Conservation (phyloP, 140 eudicot species). For the Bidens hawaiensis region DNA sequence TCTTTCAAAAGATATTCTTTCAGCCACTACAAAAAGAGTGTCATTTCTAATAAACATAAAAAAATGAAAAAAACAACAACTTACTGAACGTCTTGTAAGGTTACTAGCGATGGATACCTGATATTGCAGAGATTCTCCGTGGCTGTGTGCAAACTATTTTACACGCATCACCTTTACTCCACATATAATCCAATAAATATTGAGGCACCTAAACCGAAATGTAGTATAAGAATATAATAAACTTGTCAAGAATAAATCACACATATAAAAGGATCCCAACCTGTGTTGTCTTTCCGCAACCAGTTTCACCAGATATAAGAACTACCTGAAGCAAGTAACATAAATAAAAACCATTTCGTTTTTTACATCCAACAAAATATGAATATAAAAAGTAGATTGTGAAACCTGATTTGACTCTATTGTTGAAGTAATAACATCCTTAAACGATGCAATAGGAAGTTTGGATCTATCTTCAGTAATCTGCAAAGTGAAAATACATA, state of each 20-base stretch:
- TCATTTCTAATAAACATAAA: slow-evolving; percentile 12
- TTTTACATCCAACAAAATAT: neutral
- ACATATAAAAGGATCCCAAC: slow-evolving; percentile 25
- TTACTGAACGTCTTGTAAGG: no score
- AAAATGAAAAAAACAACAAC: no score
- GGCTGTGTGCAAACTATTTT: slow-evolving; percentile 92
- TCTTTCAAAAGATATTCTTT: slow-evolving; percentile 85
- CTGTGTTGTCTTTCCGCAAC: slow-evolving; percentile 98
- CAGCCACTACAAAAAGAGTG: slow-evolving; percentile 63
- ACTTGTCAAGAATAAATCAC: neutral
- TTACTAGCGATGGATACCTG: slow-evolving; percentile 50
- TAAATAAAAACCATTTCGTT: neutral
- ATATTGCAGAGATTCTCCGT: slow-evolving; percentile 78
- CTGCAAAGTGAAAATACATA: slow-evolving; percentile 31
- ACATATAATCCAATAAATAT: no score
- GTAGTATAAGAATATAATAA: no score
- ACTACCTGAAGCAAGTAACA: slow-evolving; percentile 48
- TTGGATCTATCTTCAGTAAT: slow-evolving; percentile 56
- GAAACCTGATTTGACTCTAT: slow-evolving; percentile 70
- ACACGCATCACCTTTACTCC: no score
- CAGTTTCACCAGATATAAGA: slow-evolving; percentile 94
- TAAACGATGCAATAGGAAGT: slow-evolving; percentile 87
- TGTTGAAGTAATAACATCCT: slow-evolving; percentile 57
- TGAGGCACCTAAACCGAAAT: slow-evolving; percentile 68
- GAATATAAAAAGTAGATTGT: slow-evolving; percentile 6